Evolutionary conservation across 345 rosid species (phyloP).

Genomic region (Rubroshorea leprosula): DNA sequence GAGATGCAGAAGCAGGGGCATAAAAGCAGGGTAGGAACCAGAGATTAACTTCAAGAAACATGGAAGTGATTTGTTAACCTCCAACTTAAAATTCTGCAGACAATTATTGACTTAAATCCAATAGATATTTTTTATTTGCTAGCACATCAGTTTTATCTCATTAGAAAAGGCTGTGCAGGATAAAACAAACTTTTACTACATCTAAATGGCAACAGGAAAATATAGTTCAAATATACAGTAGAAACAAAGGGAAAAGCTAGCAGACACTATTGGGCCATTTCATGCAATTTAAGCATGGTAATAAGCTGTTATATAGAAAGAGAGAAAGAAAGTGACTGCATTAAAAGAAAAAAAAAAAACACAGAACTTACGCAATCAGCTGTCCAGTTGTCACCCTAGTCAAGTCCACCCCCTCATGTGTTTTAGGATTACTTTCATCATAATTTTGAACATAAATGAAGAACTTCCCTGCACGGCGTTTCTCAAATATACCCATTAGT

Average conservation of each 20-base stretch:
- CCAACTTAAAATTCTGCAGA: background rate
- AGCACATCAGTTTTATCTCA: background rate
- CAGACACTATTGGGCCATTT: background rate
- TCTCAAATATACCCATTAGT: constrained; percentile 96
- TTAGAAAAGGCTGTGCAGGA: background rate
- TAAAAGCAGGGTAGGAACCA: background rate
- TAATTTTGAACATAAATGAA: constrained; percentile 85
- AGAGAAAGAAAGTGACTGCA: background rate
- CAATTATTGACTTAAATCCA: background rate
- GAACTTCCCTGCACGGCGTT: constrained; percentile 93
- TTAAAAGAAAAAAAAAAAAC: background rate
- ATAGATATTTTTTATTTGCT: background rate
- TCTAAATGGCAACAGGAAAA: background rate
- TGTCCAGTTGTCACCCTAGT: constrained; percentile 73
- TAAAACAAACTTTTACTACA: background rate
- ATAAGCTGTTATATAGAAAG: background rate
- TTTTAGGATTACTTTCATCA: constrained; percentile 72
- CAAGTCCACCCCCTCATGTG: constrained; percentile 95
- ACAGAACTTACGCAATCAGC: constrained; percentile 67
- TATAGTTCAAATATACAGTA: background rate
- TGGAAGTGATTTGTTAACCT: background rate
- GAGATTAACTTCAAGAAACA: background rate
- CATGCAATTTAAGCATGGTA: background rate
- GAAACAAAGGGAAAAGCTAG: background rate
- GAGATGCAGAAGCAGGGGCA: background rate